phyloP scores from a whole-genome alignment of 345 rosid species.

The Lumnitzera racemosa region DNA sequence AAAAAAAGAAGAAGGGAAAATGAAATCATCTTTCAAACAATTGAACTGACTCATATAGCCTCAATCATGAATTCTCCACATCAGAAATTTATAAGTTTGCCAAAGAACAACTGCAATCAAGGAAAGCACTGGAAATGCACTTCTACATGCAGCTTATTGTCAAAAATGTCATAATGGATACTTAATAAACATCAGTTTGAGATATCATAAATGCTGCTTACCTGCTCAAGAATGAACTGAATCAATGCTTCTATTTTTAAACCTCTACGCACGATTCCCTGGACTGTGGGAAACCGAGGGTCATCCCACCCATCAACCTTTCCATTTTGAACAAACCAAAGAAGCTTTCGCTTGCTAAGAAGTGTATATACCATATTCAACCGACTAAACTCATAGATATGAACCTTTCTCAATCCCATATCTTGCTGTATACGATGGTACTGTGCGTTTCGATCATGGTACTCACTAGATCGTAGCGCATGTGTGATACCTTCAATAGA shows the following conservation, averaged over 20 bases:
- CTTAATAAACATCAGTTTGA: background rate
- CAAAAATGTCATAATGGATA: background rate
- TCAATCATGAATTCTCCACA: too few species aligned
- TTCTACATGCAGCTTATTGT: background rate
- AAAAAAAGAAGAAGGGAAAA: background rate
- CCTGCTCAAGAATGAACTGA: constrained; percentile 95
- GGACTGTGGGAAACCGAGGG: constrained; percentile 96
- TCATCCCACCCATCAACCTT: constrained; percentile 98
- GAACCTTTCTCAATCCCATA: constrained; percentile 69
- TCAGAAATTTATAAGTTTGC: too few species aligned
- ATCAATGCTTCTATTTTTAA: constrained; percentile 81
- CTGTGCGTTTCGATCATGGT: constrained; percentile 89
- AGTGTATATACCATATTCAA: constrained; percentile 84
- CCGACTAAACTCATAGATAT: constrained; percentile 76
- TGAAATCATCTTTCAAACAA: background rate
- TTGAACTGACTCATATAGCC: too few species aligned
- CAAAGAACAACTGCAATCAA: too few species aligned
- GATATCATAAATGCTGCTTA: constrained; percentile 9
- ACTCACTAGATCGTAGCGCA: constrained; percentile 84
- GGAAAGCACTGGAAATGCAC: background rate
- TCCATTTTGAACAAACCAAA: constrained; percentile 85
- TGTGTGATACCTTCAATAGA: constrained; percentile 76
- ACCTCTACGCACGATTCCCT: constrained; percentile 92
- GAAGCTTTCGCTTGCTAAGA: constrained; percentile 91
- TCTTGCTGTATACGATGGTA: constrained; percentile 73